Base-by-base conservation (phyloP, 495 filamentous ascomycete genomes). In the Penicillium diatomitis region DNA sequence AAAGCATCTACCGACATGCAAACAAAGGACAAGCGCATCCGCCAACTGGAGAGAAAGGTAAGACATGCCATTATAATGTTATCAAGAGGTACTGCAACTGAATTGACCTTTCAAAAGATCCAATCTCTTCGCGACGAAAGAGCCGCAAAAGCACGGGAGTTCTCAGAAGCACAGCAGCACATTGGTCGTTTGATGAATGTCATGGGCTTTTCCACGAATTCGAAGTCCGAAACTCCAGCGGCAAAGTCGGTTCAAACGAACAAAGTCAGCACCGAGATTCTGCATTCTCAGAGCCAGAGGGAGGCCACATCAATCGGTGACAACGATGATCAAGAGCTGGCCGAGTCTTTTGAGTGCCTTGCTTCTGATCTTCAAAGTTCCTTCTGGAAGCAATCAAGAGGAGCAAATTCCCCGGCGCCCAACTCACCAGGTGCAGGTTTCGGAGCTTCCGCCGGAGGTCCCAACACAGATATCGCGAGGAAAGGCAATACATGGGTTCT, bases 121-220 rank as follows among this genome's bases (percentile, higher is more conserved):
- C 67, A 72, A 52, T 59, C 64, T 8, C 50, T 74, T 32, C 65
- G 65, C 9, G 59, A 69, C 35, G 67, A 73, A 43, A 57, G 67
- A 43, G 60, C 70, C 29, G 60, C 67, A 12, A 72, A 71, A 49
- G 67, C 71, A n/a, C 65, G 65, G 8, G 72, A 78, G 44, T 72
- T 78, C 36, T 67, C 64, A 1, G 70, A 76, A 45, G 71, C 72
- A 10, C 72, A 76, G 48, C 68, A 76, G 38, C 71, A 76, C 20
- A 74, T 73, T 33, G 55, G 70, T 20, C 66, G 68, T 6, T 54
- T 76, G 6, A 74, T 76, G 67, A 59, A 53, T 11, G 66, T 78
- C 3, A 75, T 74, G 71, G 70, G 67, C 1, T 72, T 68, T 48
- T 65, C 64, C 5, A 44, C 58, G 20, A 55, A 62, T 4, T 40